These are phyloP conservation scores for Russula vinacea DNA, from an alignment of 768 basidiomycete genomes.

Conservation along the genomic window DNA sequence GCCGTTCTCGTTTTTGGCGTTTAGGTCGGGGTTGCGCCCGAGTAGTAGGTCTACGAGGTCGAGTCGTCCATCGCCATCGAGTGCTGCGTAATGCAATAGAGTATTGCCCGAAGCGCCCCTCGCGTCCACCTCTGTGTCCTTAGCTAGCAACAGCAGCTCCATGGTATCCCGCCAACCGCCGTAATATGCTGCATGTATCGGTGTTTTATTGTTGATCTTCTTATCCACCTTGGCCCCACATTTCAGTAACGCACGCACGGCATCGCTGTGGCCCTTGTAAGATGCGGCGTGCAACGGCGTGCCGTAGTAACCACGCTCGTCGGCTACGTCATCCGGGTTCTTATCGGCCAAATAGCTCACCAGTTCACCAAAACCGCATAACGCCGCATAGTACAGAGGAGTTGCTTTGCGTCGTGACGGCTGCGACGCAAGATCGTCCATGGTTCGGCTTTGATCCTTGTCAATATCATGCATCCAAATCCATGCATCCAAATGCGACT, in stretches of 20 bases:
- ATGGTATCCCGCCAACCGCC: background rate
- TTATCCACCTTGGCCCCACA: background rate
- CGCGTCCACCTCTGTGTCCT: background rate
- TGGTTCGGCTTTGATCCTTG: background rate
- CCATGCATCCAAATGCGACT: background rate
- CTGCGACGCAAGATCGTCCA: background rate
- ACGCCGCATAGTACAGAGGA: conserved; percentile 5
- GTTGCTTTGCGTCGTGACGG: background rate
- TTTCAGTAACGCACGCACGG: background rate
- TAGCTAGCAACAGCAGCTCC: background rate
- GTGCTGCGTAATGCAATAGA: background rate
- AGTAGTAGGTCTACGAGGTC: background rate
- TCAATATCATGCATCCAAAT: background rate
- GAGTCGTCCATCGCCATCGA: background rate
- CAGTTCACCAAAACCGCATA: background rate
- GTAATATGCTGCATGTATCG: background rate
- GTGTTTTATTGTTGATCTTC: background rate
- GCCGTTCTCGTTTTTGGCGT: background rate
- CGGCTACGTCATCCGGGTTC: background rate
- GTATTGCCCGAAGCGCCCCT: background rate
- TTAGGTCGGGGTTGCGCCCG: background rate
- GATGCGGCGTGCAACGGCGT: conserved; percentile 7
- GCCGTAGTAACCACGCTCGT: background rate
- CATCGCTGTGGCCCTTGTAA: background rate
- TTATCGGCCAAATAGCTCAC: background rate